Evolutionary conservation across 768 basidiomycete genomes (phyloP).

Genomic region (Suillus occidentalis): DNA sequence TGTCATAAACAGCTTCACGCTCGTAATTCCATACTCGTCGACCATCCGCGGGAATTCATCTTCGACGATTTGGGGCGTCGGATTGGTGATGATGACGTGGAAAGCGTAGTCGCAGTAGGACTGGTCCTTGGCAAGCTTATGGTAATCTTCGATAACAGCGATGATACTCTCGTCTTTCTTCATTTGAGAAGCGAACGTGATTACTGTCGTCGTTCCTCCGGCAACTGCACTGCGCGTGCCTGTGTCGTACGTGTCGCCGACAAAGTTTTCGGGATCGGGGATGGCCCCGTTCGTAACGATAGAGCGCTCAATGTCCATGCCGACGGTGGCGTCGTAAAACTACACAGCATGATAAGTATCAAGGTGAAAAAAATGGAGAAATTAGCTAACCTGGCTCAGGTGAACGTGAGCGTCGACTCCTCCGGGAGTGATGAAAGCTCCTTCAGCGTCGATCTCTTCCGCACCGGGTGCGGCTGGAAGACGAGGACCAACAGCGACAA

Average conservation of each 20-base stretch:
- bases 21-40: constrained; percentile 33
- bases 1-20: constrained; percentile 38
- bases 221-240: constrained; percentile 31
- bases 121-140: constrained; percentile 29
- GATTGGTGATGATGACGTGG: constrained; percentile 37
- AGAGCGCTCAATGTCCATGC: constrained; percentile 3
- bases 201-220: constrained; percentile 37
- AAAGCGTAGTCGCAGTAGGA: constrained; percentile 33
- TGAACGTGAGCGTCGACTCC: constrained; percentile 39
- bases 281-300: constrained; percentile 7
- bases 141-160: constrained; percentile 33
- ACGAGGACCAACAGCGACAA: constrained; percentile 24
- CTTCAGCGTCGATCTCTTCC: constrained; percentile 36
- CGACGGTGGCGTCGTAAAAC: constrained; percentile 10
- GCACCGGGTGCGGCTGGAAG: constrained; percentile 17
- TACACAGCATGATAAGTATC: background rate
- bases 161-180: constrained; percentile 20
- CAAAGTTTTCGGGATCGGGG: constrained; percentile 13
- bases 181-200: constrained; percentile 37
- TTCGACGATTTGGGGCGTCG: constrained; percentile 30
- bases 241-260: constrained; percentile 33
- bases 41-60: constrained; percentile 34
- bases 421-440: constrained; percentile 36
- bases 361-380: background rate
- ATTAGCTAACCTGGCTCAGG: constrained; percentile 25